Evolutionary conservation across 1,284 basidiomycete genomes (phyloP), one percentile per base, ranked within the genome.

Genomic region (Laetiporus sulphureus): DNA sequence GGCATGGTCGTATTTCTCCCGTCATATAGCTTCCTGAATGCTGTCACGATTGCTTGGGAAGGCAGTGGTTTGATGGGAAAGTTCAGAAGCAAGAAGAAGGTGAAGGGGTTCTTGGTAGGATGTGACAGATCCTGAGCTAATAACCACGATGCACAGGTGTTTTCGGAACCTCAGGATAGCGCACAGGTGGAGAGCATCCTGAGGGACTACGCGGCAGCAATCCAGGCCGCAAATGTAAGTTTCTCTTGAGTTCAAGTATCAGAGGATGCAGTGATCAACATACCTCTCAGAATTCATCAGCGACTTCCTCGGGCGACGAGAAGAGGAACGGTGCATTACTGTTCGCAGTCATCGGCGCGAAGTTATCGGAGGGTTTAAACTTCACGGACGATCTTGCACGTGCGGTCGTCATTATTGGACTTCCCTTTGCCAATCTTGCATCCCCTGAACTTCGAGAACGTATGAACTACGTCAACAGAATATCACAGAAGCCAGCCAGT

Each of bases 331-430:
- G 89, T 6, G 87, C 88, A 1, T 60, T 93, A 23, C 67, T 93
- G 5, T 82, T 99, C 46, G 95, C 95, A 1, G 95, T 99, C 2
- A 86, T 99, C 18, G 94, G 95, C 7, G 95, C 93, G 16, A 99
- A 98, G 61, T 73, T 99, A 11, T 96, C 92, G 0, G 95, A 99
- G 65, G 95, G 95, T 2, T 79, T 99, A 53, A 99, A 99, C 64
- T 99, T 99, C 62, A 78, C 89, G 4, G 90, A 92, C 61, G 77
- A 89, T 30, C 77, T 97, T 3, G 91, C 92, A 1, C 81, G 92
- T 32, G 88, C 85, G 12, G 92, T 96, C 21, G 70, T 96, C 36
- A 80, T 98, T 58, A 75, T 91, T 37, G 96, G 96, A 2, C 75
- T 99, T 21, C 95, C 95, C 0, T 99, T 94, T 59, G 87, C 95